These are phyloP conservation scores for Pyrenophora graminea DNA, from an alignment of 2,329 filamentous ascomycete genomes.

Conservation along the genomic window DNA sequence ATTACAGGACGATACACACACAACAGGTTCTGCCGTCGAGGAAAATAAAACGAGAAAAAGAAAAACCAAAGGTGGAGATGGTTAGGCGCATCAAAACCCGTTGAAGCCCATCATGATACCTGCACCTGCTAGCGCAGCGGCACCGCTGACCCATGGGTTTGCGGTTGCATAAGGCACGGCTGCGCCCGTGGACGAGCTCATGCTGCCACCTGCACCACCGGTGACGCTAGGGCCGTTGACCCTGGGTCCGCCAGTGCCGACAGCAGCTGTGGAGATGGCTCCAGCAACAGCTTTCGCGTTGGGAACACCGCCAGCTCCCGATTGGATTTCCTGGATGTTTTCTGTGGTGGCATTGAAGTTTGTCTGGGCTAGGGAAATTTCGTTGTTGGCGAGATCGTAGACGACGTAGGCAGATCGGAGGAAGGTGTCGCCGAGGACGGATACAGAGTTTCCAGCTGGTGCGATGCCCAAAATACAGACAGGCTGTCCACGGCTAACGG, in stretches of 20 bases:
- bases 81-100: slow-evolving; percentile 27
- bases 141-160: slow-evolving; percentile 37
- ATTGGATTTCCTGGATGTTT: slow-evolving; percentile 59
- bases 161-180: slow-evolving; percentile 31
- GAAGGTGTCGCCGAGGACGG: slow-evolving; percentile 66
- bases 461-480: slow-evolving; percentile 56
- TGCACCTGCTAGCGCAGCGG: slow-evolving; percentile 36
- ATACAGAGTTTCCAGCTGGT: slow-evolving; percentile 53
- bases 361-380: slow-evolving; percentile 65
- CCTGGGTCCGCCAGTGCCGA: slow-evolving; percentile 52
- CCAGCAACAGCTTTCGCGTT: slow-evolving; percentile 57
- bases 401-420: slow-evolving; percentile 66
- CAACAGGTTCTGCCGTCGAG: no score
- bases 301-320: slow-evolving; percentile 55
- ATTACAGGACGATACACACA: no score
- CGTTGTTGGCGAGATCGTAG: slow-evolving; percentile 63
- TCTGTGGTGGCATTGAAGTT: slow-evolving; percentile 60
- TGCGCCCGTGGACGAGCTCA: slow-evolving; percentile 13
- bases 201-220: slow-evolving; percentile 4
- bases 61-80: no score
- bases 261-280: slow-evolving; percentile 54
- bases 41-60: no score
- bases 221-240: slow-evolving; percentile 37
- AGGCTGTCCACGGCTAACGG: slow-evolving; percentile 46
- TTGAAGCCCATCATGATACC: slow-evolving; percentile 41